These are phyloP conservation scores for Gossypium davidsonii DNA, from an alignment of 441 rosid species.

Conservation along the genomic window DNA sequence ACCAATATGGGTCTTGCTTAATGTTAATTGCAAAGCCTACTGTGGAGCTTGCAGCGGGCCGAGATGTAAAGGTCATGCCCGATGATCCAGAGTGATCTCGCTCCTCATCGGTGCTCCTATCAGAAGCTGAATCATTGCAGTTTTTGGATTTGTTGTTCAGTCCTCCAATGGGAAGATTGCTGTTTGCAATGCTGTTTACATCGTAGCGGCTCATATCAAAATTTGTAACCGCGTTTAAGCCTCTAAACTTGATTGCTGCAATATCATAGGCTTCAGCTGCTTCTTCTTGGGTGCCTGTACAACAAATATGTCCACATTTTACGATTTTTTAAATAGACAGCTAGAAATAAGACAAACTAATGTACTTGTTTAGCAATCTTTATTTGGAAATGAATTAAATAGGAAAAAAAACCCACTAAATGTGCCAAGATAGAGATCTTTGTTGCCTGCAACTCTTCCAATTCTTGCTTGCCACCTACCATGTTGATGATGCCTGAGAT, in stretches of 20 bases:
- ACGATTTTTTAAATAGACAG: neutral
- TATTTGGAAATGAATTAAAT: neutral
- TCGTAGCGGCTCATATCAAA: conserved; percentile 88
- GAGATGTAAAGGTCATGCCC: conserved; percentile 36
- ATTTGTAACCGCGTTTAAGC: conserved; percentile 80
- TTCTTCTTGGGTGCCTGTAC: conserved; percentile 82
- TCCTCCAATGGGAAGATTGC: conserved; percentile 79
- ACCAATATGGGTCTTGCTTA: conserved; percentile 62
- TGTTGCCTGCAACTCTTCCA: conserved; percentile 96
- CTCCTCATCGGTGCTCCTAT: conserved; percentile 40
- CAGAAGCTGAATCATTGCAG: conserved; percentile 33
- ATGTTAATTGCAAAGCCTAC: conserved; percentile 51
- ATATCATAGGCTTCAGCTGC: conserved; percentile 96
- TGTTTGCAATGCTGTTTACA: conserved; percentile 66
- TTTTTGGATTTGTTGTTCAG: conserved; percentile 36
- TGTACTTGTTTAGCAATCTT: neutral
- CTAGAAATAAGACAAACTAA: neutral
- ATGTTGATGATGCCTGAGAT: conserved; percentile 85
- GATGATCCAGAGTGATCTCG: conserved; percentile 43
- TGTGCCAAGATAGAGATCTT: conserved; percentile 96
- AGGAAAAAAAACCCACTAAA: conserved; percentile 62
- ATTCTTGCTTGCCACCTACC: conserved; percentile 98
- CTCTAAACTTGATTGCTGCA: conserved; percentile 88
- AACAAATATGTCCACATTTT: neutral
- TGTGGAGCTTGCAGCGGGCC: conserved; percentile 28